Base-by-base conservation (phyloP, 306 rosid genomes). In the Mimosa bimucronata region DNA sequence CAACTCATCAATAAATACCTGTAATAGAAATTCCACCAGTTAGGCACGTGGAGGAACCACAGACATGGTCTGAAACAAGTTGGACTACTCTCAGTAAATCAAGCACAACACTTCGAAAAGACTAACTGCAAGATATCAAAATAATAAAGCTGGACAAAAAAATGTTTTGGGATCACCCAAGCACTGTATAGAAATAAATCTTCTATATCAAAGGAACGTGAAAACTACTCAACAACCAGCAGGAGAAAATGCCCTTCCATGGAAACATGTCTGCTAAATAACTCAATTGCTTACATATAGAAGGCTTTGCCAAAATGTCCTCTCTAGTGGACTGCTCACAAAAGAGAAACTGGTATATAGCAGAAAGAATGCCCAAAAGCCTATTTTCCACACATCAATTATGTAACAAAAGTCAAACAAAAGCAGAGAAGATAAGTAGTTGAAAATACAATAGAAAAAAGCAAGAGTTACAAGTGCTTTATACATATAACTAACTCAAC, bases 1-100 rank as follows among this genome's bases (percentile, higher is more conserved):
- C 79, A 94, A 78, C 87, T 94, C 97, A 86, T 94, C 97, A 12
- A 94, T 91, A 77, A 94, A 91, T 73, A 94, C 82, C 98, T 94
- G 80, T 30, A 76, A 83, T 68, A 77, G 71, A 65, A 85, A 79
- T 52, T 66, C 52, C 42, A 78, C 68, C 72, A 74, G 66, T 75
- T 73, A 50, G 57, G 12, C 74, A 77, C 78, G 38, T 13, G 66
- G 74, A 44, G 75, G 72, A 75, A 73, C 55, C 66, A 74, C 1
- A 45, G 71, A 46, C 37, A 81, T 31, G 64, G 38, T 68, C 73
- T 34, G 37, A 77, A 80, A 75, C 78, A 76, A 67, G 44, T 23
- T 62, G 46, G 31, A 73, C 48, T 67, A 74, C 61, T 72, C 58
- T 52, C 62, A 61, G 26, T 26, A 58, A 83, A 67, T 25, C 68